These are phyloP conservation scores for Ogataea ramenticola DNA, from an alignment of 805 yeast genomes.

Conservation along the genomic window DNA sequence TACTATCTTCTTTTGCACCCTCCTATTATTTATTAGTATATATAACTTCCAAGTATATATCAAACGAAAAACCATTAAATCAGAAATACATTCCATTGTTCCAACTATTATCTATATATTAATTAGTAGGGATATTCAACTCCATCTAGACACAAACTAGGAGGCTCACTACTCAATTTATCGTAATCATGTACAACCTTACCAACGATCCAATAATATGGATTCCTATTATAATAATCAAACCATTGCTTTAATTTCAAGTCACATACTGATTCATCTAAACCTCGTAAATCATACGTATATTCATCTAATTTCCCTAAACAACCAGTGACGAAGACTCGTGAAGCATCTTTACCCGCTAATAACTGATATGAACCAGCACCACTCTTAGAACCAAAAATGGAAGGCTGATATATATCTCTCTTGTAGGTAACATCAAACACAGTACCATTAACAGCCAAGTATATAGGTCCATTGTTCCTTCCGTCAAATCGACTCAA, in stretches of 20 bases:
- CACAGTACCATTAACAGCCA: conserved; percentile 54
- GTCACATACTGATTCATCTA: conserved; percentile 32
- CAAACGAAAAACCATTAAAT: too few relatives aligned
- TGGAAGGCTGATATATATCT: conserved; percentile 46
- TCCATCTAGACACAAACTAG: conserved; percentile 30
- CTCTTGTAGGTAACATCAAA: conserved; percentile 53
- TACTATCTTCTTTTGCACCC: too few relatives aligned
- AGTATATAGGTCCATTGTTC: conserved; percentile 41
- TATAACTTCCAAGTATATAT: too few relatives aligned
- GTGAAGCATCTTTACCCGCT: conserved; percentile 60
- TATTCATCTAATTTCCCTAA: conserved; percentile 44
- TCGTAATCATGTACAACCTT: conserved; percentile 40
- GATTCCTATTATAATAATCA: conserved; percentile 34
- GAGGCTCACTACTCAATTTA: conserved; percentile 40
- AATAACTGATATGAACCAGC: conserved; percentile 46
- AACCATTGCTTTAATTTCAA: conserved; percentile 46
- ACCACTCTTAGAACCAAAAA: too few relatives aligned
- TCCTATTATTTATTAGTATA: too few relatives aligned
- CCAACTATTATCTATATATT: neutral
- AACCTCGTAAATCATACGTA: conserved; percentile 61
- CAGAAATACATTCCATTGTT: too few relatives aligned
- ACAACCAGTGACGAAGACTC: conserved; percentile 69
- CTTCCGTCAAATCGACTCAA: conserved; percentile 48
- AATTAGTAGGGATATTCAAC: conserved; percentile 5
- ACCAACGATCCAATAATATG: conserved; percentile 59